These are phyloP conservation scores for Leucosporidium scottii DNA, from an alignment of 768 basidiomycete species.

Conservation along the genomic window DNA sequence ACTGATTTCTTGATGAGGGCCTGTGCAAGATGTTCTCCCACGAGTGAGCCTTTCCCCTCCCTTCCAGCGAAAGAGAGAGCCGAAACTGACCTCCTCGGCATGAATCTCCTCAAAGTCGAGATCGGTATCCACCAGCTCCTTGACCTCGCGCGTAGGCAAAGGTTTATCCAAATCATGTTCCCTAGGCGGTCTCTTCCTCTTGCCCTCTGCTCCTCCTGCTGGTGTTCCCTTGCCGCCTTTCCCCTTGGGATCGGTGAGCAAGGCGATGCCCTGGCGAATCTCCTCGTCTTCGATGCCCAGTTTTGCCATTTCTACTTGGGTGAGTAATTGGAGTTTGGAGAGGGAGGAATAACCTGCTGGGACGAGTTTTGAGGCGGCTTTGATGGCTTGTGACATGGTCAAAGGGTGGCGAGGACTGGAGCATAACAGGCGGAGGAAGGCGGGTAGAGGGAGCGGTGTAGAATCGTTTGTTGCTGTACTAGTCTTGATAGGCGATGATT, in stretches of 20 bases:
- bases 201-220: not conserved
- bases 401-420: conserved; percentile 53
- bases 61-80: too few relatives aligned
- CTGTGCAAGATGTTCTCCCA: conserved; percentile 44
- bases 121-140: conserved; percentile 49
- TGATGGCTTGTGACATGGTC: conserved; percentile 60
- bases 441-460: conserved; percentile 55
- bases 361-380: conserved; percentile 54
- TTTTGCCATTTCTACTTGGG: conserved; percentile 54
- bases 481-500: not conserved
- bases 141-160: conserved; percentile 50
- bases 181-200: conserved; percentile 36
- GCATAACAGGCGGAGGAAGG: conserved; percentile 52
- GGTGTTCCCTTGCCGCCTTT: not conserved
- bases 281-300: conserved; percentile 48
- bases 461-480: not conserved
- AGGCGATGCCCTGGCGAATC: conserved; percentile 11
- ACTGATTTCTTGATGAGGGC: conserved; percentile 55
- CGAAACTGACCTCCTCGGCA: conserved; percentile 57
- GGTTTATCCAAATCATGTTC: conserved; percentile 53
- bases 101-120: conserved; percentile 66
- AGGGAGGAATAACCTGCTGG: conserved; percentile 49
- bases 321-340: conserved; percentile 53
- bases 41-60: too few relatives aligned
- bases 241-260: conserved; percentile 5